Evolutionary conservation across 2,329 filamentous ascomycete genomes (phyloP).

Genomic region (Lachnellula arida): DNA sequence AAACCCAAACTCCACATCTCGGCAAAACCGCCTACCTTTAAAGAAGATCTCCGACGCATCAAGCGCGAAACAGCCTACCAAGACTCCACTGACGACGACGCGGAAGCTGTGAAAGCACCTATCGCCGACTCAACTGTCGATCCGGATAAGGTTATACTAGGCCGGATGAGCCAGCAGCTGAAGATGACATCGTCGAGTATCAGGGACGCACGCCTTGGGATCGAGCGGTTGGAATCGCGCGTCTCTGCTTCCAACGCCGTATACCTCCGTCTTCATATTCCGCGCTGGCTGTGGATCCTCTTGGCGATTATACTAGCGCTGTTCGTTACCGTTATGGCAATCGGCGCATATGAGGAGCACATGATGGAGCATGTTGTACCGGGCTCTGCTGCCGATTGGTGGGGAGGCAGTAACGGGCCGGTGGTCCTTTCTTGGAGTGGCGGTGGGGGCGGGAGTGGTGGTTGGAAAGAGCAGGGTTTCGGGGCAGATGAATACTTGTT

Average conservation of each 20-base stretch:
- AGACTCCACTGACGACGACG: constrained; percentile 27
- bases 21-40: constrained; percentile 17
- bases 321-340: neutral
- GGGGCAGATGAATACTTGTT: neutral
- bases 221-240: constrained; percentile 52
- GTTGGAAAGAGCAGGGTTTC: neutral
- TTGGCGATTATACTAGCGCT: neutral
- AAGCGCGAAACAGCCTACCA: constrained; percentile 26
- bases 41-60: constrained; percentile 27
- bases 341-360: neutral
- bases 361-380: neutral
- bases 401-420: neutral
- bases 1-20: neutral
- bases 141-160: constrained; percentile 40
- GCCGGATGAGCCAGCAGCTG: constrained; percentile 50
- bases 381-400: neutral
- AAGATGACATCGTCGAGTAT: constrained; percentile 48
- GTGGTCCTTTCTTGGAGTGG: neutral
- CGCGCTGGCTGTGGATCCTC: neutral
- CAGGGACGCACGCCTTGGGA: constrained; percentile 51
- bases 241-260: constrained; percentile 32
- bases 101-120: neutral
- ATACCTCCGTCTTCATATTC: neutral
- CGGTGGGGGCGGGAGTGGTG: too few species aligned
- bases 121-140: constrained; percentile 2